phyloP scores from a whole-genome alignment of 805 yeast genomes.

The Cyberlindnera japonica region DNA sequence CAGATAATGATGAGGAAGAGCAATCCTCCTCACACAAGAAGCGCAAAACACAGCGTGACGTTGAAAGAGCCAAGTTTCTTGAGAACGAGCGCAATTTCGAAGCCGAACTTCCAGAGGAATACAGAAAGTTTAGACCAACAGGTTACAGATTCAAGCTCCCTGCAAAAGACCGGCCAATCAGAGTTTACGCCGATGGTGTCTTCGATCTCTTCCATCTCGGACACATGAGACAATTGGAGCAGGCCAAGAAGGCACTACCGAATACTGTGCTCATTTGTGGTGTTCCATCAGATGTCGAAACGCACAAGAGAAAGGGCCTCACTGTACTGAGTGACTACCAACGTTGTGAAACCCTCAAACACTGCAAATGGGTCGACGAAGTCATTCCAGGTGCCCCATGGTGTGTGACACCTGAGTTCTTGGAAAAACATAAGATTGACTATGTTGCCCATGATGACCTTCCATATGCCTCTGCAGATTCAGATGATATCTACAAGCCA shows the following conservation, averaged over 20 bases:
- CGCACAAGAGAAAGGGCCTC: constrained; percentile 89
- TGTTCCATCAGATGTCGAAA: constrained; percentile 82
- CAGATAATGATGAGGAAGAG: constrained; percentile 13
- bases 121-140: constrained; percentile 71
- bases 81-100: constrained; percentile 59
- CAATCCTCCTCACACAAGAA: constrained; percentile 16
- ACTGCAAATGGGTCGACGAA: constrained; percentile 97
- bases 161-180: constrained; percentile 77
- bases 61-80: constrained; percentile 26
- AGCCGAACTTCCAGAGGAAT: constrained; percentile 60
- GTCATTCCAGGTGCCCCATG: constrained; percentile 94
- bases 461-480: constrained; percentile 87
- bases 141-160: constrained; percentile 82
- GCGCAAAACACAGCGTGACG: constrained; percentile 25
- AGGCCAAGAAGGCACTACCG: constrained; percentile 87
- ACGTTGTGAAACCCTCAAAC: constrained; percentile 85
- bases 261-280: constrained; percentile 87
- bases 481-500: constrained; percentile 90
- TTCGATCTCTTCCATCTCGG: constrained; percentile 96
- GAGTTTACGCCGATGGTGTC: constrained; percentile 98
- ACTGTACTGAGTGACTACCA: constrained; percentile 88
- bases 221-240: constrained; percentile 96
- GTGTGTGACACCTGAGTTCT: constrained; percentile 82
- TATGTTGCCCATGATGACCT: constrained; percentile 97
- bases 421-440: constrained; percentile 77